phyloP scores from a whole-genome alignment of 192 early-diverging fungal genomes.

The Podochytrium sp. region DNA sequence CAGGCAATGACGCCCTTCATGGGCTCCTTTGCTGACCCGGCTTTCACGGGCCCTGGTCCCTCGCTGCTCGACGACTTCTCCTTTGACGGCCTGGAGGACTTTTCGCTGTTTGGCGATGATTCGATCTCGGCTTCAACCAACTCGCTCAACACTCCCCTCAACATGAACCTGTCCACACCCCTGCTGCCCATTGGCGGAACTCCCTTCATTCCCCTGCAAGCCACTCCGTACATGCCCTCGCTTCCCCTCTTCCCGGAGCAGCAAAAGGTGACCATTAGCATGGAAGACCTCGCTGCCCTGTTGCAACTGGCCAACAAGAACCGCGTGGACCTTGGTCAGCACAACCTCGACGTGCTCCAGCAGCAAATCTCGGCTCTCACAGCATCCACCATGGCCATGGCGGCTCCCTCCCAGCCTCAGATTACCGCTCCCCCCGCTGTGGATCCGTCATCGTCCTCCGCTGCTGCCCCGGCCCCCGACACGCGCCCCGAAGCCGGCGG shows the following conservation, averaged over 20 bases:
- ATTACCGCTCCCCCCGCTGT: not conserved
- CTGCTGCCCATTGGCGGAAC: slow-evolving; percentile 5
- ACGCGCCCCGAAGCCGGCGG: not conserved
- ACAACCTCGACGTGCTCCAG: not conserved
- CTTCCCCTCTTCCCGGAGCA: not conserved
- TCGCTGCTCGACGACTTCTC: slow-evolving; percentile 25
- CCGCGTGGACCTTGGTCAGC: not conserved
- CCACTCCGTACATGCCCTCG: slow-evolving; percentile 16
- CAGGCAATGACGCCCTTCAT: slow-evolving; percentile 6
- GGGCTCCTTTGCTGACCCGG: slow-evolving; percentile 17
- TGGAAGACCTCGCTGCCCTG: slow-evolving; percentile 16
- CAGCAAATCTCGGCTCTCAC: not conserved
- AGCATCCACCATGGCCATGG: not conserved
- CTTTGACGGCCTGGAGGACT: not conserved
- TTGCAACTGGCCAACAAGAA: not conserved
- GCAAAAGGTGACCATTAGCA: slow-evolving; percentile 5
- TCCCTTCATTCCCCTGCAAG: slow-evolving; percentile 23
- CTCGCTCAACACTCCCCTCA: not conserved
- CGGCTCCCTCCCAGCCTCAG: not conserved
- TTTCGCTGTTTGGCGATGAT: slow-evolving; percentile 2
- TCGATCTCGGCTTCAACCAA: not conserved
- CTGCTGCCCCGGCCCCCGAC: not conserved
- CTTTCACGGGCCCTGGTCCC: not conserved
- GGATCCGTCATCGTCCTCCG: not conserved
- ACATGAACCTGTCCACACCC: not conserved